Base-by-base conservation (phyloP, 139 green algal genomes). In the Picochlorum sp. region DNA sequence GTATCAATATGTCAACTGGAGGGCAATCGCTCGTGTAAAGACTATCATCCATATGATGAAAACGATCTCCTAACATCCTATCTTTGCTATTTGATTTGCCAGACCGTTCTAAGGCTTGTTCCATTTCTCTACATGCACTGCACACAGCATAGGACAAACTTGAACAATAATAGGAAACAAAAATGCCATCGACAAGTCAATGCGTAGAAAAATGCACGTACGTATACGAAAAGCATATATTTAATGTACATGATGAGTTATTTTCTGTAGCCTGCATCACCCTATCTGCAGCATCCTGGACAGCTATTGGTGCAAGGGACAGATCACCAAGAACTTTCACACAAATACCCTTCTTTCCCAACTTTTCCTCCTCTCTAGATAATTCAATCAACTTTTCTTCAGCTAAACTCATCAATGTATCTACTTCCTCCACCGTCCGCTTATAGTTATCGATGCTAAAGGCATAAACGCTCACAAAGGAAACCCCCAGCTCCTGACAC, bases 361-460 rank as follows among this genome's bases (percentile, higher is more conserved):
- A 59, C 31, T 88, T 44, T 1, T 72, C 80, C 4, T 64, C 50
- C 33, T 92, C 81, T 75, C 74, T 39, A 29, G 75, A 26, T 18
- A 93, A 72, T 51, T 80, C 64, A 0, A 60, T 55, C 31, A 91
- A 83, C 73, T 95, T 95, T 0, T 81, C 60, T 50, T 82, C 65
- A 0, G 80, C 83, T 7, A 98, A 73, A 3, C 52, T 5, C 85
- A 98, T 95, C 6, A 97, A 73, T 6, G 44, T 67, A 2, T 54
- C 65, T 12, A 97, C 87, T 76, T 98, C 90, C 2, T 80, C 55
- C 0, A 31, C 12, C 1, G 72, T 68, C 12, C 91, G 71, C 36
- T 74, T 76, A 72, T 95, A 98, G 73, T 98, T 98, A 63, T 98
- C 91, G 18, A 93, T 89, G 59, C 69, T 85, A 69, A 98, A 97